Evolutionary conservation across 257 asterid genomes (phyloP).

Genomic region (Salvia miltiorrhiza): DNA sequence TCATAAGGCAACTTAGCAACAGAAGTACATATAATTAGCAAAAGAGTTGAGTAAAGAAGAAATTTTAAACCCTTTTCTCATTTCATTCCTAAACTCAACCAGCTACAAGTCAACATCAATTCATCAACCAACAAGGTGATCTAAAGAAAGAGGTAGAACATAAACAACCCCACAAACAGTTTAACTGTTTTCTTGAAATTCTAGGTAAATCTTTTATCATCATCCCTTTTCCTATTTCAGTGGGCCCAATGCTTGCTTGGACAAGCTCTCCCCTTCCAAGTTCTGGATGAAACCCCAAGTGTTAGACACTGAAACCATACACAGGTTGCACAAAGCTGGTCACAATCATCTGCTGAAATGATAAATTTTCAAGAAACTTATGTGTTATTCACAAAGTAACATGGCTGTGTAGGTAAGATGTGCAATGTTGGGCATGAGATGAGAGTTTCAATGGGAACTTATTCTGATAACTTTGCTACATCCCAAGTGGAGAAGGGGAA

Average conservation of each 20-base stretch:
- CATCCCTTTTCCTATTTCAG: background rate
- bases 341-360: background rate
- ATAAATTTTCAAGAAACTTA: background rate
- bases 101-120: background rate
- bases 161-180: background rate
- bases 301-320: background rate
- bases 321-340: too few species aligned
- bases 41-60: background rate
- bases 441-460: background rate
- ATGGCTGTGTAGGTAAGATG: background rate
- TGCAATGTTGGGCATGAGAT: background rate
- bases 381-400: background rate
- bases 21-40: background rate
- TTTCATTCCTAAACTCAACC: background rate
- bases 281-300: conserved; percentile 32
- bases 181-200: background rate
- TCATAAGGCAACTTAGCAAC: background rate
- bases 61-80: background rate
- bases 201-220: background rate
- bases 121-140: conserved; percentile 6
- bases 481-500: background rate
- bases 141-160: background rate
- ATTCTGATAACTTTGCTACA: background rate
- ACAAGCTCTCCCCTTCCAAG: conserved; percentile 22
- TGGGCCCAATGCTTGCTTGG: conserved; percentile 42